phyloP scores from a whole-genome alignment of 768 basidiomycete species.

The Asterophora lycoperdoides region DNA sequence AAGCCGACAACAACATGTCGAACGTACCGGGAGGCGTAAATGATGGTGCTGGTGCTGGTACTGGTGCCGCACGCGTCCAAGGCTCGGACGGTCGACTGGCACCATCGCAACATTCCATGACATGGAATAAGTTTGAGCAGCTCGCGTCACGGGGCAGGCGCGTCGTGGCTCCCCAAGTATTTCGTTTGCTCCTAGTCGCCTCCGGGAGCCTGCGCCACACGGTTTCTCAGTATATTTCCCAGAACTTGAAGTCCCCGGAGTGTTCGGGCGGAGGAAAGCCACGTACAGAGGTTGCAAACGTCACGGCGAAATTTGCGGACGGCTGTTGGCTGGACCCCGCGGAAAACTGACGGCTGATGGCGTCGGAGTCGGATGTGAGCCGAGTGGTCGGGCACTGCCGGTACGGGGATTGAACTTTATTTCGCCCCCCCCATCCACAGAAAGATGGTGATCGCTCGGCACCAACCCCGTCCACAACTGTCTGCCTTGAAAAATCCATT shows the following conservation, averaged over 20 bases:
- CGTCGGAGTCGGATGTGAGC: neutral
- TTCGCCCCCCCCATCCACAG: slow-evolving; percentile 27
- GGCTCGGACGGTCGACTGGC: slow-evolving; percentile 47
- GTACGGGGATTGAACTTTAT: slow-evolving; percentile 30
- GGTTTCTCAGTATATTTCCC: neutral
- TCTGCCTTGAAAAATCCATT: slow-evolving; percentile 95
- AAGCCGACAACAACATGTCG: neutral
- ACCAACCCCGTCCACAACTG: slow-evolving; percentile 28
- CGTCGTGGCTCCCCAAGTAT: slow-evolving; percentile 12
- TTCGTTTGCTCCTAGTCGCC: no score
- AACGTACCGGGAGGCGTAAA: slow-evolving; percentile 1
- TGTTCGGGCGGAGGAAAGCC: neutral
- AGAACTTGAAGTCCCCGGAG: neutral
- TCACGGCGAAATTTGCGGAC: slow-evolving; percentile 8
- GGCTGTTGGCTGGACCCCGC: neutral
- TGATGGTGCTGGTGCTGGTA: slow-evolving; percentile 14
- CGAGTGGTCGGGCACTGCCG: slow-evolving; percentile 19
- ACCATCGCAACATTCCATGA: slow-evolving; percentile 84
- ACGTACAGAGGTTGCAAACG: neutral
- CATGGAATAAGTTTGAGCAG: slow-evolving; percentile 30
- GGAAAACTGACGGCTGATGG: neutral
- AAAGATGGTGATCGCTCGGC: slow-evolving; percentile 19
- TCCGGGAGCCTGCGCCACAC: neutral
- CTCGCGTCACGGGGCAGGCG: slow-evolving; percentile 15
- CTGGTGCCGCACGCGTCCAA: slow-evolving; percentile 33